Base-by-base conservation (phyloP, 108 stramenopile species). In the Asterionellopsis glacialis region DNA sequence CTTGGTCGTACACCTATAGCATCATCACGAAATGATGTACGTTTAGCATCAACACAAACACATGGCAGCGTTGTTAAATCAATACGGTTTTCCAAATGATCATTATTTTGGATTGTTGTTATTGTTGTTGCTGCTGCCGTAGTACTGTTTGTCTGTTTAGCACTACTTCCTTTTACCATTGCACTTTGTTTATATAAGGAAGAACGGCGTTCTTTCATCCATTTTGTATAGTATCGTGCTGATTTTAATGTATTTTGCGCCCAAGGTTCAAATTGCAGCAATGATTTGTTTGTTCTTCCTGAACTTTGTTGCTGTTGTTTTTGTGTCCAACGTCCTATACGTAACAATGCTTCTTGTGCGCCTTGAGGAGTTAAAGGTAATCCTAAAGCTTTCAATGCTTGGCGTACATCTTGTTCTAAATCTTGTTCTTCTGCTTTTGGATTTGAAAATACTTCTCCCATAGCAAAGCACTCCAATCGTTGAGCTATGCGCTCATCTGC, bases 1-100 rank as follows among this genome's bases (percentile, higher is more conserved):
- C 93, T 72, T 24, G 71, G 73, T 41, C 89, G 74, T 45, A 94
- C 61, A 14, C 93, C 93, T 65, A 94, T 74, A 33, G 84, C 79
- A 69, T 94, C 93, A 63, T 94, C 93, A 33, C 90, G 86, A 63
- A 94, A 94, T 4, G 82, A 51, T 0, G 88, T 67, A 42, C 80
- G 63, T 45, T 80, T 60, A 14, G 88, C 84, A 72, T 94, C 93
- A 18, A 94, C 62, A 48, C 85, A 89, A 45, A 94, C 63, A 54
- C 76, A 76, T n/a, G 90, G 90, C 11, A 91, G 59, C 1, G 50
- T 40, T 9, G 88, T 72, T 11, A 94, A 61, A 68, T 94, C 75
- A 3, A 61, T 54, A 26, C 87, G 76, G 15, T 75, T 72, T 55
- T 88, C 84, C 13, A 24, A 23, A 41, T 47, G 3, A 13, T n/a